These are phyloP conservation scores for Zymoseptoria brevis DNA, from an alignment of 2,329 filamentous ascomycete genomes.

Conservation along the genomic window DNA sequence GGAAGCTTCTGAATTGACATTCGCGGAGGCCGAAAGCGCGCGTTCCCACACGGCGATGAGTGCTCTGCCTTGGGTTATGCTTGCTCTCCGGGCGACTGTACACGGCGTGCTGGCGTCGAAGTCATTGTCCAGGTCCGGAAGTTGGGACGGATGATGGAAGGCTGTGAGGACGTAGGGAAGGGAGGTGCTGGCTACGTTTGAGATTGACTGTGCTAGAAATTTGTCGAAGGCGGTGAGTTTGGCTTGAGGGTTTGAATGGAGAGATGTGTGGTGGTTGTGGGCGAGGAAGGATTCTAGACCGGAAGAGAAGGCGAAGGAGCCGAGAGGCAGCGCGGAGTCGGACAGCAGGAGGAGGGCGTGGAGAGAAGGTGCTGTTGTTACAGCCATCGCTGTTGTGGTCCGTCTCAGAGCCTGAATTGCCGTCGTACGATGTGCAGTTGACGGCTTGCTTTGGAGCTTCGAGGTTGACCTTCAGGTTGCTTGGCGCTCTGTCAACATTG, in stretches of 20 bases:
- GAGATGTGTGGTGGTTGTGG: constrained; percentile 42
- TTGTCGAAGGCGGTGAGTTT: constrained; percentile 44
- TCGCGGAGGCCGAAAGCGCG: constrained; percentile 16
- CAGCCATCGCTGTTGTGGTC: neutral
- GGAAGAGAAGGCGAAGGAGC: constrained; percentile 80
- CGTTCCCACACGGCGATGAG: constrained; percentile 66
- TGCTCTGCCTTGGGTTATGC: constrained; percentile 66
- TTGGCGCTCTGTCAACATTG: neutral
- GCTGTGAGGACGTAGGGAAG: constrained; percentile 68
- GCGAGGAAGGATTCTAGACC: constrained; percentile 76
- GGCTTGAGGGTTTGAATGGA: constrained; percentile 13
- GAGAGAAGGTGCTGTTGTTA: constrained; percentile 22
- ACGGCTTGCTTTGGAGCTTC: neutral
- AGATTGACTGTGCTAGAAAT: constrained; percentile 64
- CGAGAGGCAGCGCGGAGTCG: constrained; percentile 73
- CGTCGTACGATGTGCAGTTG: neutral
- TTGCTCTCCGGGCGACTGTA: constrained; percentile 69
- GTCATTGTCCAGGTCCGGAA: constrained; percentile 60
- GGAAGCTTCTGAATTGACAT: constrained; percentile 1
- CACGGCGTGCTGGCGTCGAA: constrained; percentile 71
- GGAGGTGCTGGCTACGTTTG: constrained; percentile 62
- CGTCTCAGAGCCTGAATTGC: neutral
- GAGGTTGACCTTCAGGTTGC: neutral
- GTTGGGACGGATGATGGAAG: constrained; percentile 46
- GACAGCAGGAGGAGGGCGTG: constrained; percentile 71